A percentile compares a stretch with the other conserved stretches of the same genome.
phyloP scores from a whole-genome alignment of 2,329 filamentous ascomycete species.

The Geosmithia flava region DNA sequence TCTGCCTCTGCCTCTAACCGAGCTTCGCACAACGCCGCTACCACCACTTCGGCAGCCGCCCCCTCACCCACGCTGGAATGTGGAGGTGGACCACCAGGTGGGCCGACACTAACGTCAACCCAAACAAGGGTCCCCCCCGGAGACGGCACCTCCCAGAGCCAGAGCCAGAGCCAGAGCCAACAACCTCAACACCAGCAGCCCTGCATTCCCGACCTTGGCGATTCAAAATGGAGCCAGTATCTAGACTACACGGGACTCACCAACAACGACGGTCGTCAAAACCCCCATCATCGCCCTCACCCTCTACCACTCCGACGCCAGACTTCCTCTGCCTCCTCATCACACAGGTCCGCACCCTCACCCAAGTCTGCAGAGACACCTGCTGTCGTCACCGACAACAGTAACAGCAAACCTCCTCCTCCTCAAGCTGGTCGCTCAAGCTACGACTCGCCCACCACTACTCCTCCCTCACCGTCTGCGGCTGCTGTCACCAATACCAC shows the following conservation, averaged over 20 bases:
- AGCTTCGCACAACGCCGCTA: not conserved
- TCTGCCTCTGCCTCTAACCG: not conserved
- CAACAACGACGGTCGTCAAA: not conserved
- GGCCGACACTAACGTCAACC: not conserved
- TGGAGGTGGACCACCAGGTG: not conserved
- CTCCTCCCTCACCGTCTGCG: conserved; percentile 6
- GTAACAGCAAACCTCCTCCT: not conserved
- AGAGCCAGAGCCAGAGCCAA: too few relatives aligned
- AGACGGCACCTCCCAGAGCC: too few relatives aligned
- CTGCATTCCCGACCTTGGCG: conserved; percentile 16
- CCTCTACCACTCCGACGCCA: not conserved
- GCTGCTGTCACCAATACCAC: conserved; percentile 7
- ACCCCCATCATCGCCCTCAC: not conserved
- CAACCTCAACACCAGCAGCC: not conserved
- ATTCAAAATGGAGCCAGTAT: conserved; percentile 19
- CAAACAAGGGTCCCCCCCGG: not conserved
- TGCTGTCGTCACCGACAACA: not conserved
- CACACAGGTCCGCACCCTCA: conserved; percentile 3
- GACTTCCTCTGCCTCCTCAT: not conserved
- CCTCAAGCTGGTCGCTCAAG: not conserved
- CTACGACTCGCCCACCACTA: not conserved
- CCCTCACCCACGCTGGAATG: not conserved
- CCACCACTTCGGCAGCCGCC: too few relatives aligned
- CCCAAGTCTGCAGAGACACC: conserved; percentile 1
- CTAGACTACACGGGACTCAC: conserved; percentile 13